phyloP scores from a whole-genome alignment of 495 filamentous ascomycete genomes.

The Ascobolus immersus region DNA sequence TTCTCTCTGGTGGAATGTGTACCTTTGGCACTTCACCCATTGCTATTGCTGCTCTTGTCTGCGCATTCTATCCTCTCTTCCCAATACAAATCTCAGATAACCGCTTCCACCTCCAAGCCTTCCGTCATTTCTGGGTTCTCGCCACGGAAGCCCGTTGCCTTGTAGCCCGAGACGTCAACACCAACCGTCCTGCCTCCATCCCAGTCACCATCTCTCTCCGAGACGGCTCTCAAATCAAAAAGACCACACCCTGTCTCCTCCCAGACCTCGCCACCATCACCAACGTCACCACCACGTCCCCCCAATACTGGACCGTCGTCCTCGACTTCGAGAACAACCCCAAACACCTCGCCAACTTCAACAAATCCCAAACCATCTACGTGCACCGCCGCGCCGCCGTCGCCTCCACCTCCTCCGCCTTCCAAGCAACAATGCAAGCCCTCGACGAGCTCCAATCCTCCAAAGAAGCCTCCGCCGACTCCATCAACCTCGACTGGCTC shows the following conservation, averaged over 20 bases:
- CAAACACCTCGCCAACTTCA: slow-evolving; percentile 42
- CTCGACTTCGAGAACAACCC: slow-evolving; percentile 50
- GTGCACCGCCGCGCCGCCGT: slow-evolving; percentile 53
- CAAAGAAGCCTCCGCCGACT: slow-evolving; percentile 16
- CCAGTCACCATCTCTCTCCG: slow-evolving; percentile 35
- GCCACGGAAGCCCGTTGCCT: slow-evolving; percentile 77
- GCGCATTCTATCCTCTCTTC: slow-evolving; percentile 84
- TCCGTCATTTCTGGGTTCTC: slow-evolving; percentile 92
- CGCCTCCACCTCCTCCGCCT: slow-evolving; percentile 40
- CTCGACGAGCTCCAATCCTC: slow-evolving; percentile 29
- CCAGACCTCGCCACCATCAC: slow-evolving; percentile 49
- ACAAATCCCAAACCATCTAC: slow-evolving; percentile 47
- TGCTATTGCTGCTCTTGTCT: slow-evolving; percentile 61
- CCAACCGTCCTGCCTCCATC: slow-evolving; percentile 46
- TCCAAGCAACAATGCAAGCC: slow-evolving; percentile 47
- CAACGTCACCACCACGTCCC: slow-evolving; percentile 37
- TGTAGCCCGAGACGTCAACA: slow-evolving; percentile 59
- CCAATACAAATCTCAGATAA: slow-evolving; percentile 75
- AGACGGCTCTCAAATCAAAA: slow-evolving; percentile 20
- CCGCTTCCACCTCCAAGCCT: slow-evolving; percentile 79
- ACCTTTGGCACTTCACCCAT: slow-evolving; percentile 78
- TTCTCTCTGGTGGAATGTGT: slow-evolving; percentile 71
- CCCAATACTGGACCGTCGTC: slow-evolving; percentile 63
- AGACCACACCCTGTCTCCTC: slow-evolving; percentile 51
- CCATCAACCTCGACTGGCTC: slow-evolving; percentile 42